Base-by-base conservation (phyloP, 73 alveolate species). In the Paramecium sonneborni region DNA sequence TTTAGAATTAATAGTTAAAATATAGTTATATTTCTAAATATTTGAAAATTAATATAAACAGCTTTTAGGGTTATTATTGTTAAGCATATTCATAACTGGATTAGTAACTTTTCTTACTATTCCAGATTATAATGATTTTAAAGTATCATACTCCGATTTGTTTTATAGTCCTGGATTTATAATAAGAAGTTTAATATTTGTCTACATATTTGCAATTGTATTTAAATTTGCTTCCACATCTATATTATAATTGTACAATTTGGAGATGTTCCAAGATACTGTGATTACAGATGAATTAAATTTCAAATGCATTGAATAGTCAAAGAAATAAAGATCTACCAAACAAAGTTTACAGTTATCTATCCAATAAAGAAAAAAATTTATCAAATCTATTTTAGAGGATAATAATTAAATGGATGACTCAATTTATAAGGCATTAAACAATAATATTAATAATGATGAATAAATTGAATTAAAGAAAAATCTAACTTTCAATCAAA, bases 81-180 rank as follows among this genome's bases (percentile, higher is more conserved):
- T 79, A 79, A 79, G 58, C 15, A 15, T 39, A 34, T 37, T 74
- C 23, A 43, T 79, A 10, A 18, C 41, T 21, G 55, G 28, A 2
- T 14, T 79, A 8, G 41, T 79, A 8, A 43, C 72, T 9, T 41
- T 79, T 10, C 18, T 79, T 10, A 43, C 76, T 21, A 24, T 43
- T 10, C 72, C 90, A 10, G 69, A 39, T 41, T 79, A 39, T 41
- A 30, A 5, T 30, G 90, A 79, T 24, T 79, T 41, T 79, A 38
- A 39, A 43, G 72, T 79, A 43, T 15, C 76, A 12, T 79, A 79
- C 55, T 32, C 44, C 15, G 90, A 79, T 79, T 79, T 30, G 62
- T 79, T 79, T 44, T 79, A 79, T 79, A 79, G 90, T 79, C 90
- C 90, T 79, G 90, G 90, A 10, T 41, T 18, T 26, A 79, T 79